Evolutionary conservation across 805 yeast species (phyloP), one percentile per base, ranked within the genome.

Genomic region (Tetrapisispora iriomotensis): DNA sequence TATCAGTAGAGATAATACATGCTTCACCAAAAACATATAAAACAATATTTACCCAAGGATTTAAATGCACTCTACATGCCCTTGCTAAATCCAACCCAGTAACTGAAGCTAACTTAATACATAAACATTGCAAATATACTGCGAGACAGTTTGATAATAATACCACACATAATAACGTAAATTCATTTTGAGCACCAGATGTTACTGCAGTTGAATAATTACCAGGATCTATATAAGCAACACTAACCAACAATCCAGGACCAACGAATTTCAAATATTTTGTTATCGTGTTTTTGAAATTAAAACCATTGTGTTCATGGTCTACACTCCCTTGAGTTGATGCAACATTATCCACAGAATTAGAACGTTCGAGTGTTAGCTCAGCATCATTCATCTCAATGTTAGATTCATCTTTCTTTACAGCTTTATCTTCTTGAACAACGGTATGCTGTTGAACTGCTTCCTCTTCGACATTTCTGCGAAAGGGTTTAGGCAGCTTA

Each of bases 171-270:
- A 87, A 67, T 38, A 86, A 71, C 42, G 80, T 73, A 60, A 79
- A 87, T 54, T 77, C 74, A 51, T 78, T 82, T 40, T 76, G 70
- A 2, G 95, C 88, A 37, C 96, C 96, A 1, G 94, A 85, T 13
- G 84, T 73, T 1, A 87, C 94, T 13, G 92, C 86, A 0, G 95
- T 83, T 32, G 94, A 76, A 61, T 85, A 87, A 60, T 87, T 87
- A 31, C 96, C 96, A 1, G 96, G 95, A 56, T 87, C 96, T 70
- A 87, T 82, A 54, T 87, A 88, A 2, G 95, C 92, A 39, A 88
- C 95, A 23, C 87, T 73, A 19, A 87, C 86, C 75, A 86, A 72
- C 29, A 87, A 68, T 0, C 95, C 95, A 0, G 95, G 95, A 0
- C 95, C 95, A 15, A 86, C 66, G 56, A 87, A 87, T 36, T 71